These are phyloP conservation scores for Phyllosticta citrichinensis DNA, from an alignment of 2,329 filamentous ascomycete species.

Conservation along the genomic window DNA sequence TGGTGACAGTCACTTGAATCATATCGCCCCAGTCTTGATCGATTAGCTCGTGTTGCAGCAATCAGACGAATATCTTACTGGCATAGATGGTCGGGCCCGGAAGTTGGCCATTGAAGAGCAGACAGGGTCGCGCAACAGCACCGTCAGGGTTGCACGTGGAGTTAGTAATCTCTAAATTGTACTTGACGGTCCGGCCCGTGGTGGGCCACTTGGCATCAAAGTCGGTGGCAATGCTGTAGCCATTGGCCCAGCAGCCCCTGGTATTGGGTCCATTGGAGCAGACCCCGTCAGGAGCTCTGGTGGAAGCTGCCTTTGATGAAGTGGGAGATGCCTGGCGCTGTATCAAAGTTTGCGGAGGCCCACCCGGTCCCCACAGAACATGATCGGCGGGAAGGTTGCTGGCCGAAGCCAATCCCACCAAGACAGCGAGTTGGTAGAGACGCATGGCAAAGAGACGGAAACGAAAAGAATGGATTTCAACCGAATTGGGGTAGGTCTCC, in stretches of 20 bases:
- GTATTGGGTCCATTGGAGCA: constrained; percentile 28
- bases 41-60: neutral
- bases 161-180: constrained; percentile 33
- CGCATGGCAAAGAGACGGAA: constrained; percentile 12
- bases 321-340: neutral
- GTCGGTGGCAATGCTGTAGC: constrained; percentile 36
- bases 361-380: constrained; percentile 17
- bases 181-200: constrained; percentile 20
- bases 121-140: constrained; percentile 18
- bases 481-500: neutral
- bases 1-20: constrained; percentile 29
- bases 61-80: neutral
- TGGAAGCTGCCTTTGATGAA: constrained; percentile 2
- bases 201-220: constrained; percentile 34
- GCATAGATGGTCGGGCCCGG: constrained; percentile 45
- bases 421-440: constrained; percentile 13
- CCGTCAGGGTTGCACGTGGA: constrained; percentile 34
- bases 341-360: constrained; percentile 11
- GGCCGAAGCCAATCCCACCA: constrained; percentile 14
- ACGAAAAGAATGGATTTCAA: neutral
- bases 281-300: constrained; percentile 16
- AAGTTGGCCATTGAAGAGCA: constrained; percentile 40
- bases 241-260: constrained; percentile 33
- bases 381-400: constrained; percentile 14
- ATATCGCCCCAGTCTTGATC: constrained; percentile 30